A percentile compares a stretch with the other conserved stretches of the same genome.
These are phyloP conservation scores for Zizania palustris DNA, from an alignment of 202 grass and related monocot species.

Conservation along the genomic window DNA sequence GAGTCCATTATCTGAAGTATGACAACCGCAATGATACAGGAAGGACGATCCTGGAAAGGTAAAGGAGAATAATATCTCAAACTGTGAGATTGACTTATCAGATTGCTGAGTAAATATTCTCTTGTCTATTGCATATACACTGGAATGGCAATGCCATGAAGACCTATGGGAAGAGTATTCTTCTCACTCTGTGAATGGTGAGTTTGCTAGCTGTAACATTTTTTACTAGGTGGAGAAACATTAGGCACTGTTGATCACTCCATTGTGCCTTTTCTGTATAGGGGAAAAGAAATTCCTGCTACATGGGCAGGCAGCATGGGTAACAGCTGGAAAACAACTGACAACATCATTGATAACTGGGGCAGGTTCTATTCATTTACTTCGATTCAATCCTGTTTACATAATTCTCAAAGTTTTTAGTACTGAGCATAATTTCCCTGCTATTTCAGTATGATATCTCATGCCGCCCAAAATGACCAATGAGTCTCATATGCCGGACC, in stretches of 20 bases:
- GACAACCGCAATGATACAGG: conserved; percentile 83
- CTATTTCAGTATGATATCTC: conserved; percentile 79
- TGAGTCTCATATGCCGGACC: conserved; percentile 88
- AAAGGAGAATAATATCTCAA: conserved; percentile 39
- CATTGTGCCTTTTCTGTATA: conserved; percentile 17
- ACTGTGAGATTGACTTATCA: background rate
- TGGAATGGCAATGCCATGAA: conserved; percentile 81
- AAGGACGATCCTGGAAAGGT: conserved; percentile 65
- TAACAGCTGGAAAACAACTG: conserved; percentile 98
- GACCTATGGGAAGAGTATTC: conserved; percentile 76
- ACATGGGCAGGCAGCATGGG: conserved; percentile 76
- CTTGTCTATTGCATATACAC: conserved; percentile 60
- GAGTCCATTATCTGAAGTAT: conserved; percentile 92
- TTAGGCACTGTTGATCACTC: background rate
- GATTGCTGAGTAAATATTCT: conserved; percentile 5
- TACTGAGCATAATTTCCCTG: conserved; percentile 30
- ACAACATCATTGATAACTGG: conserved; percentile 82
- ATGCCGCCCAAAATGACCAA: conserved; percentile 80
- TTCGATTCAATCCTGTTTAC: background rate
- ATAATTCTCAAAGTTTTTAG: background rate
- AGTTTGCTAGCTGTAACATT: conserved; percentile 21
- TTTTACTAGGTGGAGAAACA: background rate
- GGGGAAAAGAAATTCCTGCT: conserved; percentile 75
- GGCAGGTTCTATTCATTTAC: conserved; percentile 55
- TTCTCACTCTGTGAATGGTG: conserved; percentile 96